A percentile compares a stretch with the other conserved stretches of the same genome.
Evolutionary conservation across 305 asterid genomes (phyloP).

Genomic region (Solanum hybrid): DNA sequence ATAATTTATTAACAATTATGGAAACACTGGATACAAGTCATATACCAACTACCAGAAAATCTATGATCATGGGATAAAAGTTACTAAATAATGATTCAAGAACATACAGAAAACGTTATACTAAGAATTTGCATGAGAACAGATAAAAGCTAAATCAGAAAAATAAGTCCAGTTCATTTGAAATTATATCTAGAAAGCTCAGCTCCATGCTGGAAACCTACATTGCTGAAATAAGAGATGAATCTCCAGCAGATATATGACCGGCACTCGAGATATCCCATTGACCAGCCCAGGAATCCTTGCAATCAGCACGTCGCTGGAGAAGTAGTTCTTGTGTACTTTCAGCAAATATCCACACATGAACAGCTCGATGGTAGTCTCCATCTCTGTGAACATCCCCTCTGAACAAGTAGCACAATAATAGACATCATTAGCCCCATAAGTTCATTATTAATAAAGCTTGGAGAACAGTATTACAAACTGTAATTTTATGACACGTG

Average conservation of each 20-base stretch:
- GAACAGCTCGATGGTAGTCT: constrained; percentile 90
- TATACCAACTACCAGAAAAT: not conserved
- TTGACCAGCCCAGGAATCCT: constrained; percentile 89
- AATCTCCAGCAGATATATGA: constrained; percentile 90
- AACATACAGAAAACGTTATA: not conserved
- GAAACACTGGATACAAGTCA: not conserved
- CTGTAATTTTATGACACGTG: not conserved
- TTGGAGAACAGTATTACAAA: not conserved
- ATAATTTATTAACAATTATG: not conserved
- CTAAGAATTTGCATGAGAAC: not conserved
- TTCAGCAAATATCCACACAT: constrained; percentile 89
- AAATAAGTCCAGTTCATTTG: not conserved
- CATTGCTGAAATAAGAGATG: constrained; percentile 88
- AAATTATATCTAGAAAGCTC: not conserved
- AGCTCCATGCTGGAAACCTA: constrained; percentile 4
- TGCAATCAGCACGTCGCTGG: constrained; percentile 72
- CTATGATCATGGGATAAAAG: not conserved
- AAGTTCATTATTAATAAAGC: not conserved
- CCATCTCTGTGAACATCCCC: constrained; percentile 77
- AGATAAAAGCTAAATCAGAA: not conserved
- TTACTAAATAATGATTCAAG: not conserved
- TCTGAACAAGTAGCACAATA: constrained; percentile 28
- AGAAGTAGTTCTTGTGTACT: constrained; percentile 74
- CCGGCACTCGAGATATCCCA: constrained; percentile 99
- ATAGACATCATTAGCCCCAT: not conserved